Percentiles rank a stretch among this genome's conserved stretches.
Conservation (phyloP, 345 rosid genomes). For the Aquilaria yunnanensis region DNA sequence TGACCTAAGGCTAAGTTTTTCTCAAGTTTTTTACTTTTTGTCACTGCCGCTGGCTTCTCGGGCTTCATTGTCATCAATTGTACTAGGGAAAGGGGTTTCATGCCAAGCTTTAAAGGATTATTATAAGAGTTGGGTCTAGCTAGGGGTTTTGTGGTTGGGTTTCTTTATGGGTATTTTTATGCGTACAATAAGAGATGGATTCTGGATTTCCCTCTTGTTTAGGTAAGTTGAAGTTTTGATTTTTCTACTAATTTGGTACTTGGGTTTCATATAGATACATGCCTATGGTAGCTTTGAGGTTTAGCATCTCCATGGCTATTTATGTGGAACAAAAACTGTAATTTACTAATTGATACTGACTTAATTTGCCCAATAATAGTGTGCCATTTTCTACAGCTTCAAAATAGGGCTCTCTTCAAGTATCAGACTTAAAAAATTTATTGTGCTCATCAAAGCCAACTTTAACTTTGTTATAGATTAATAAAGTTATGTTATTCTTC, state of each 20-base stretch:
- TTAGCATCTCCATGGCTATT: no score
- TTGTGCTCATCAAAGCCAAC: no score
- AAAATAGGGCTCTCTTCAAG: conserved; percentile 78
- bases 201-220: conserved; percentile 81
- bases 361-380: conserved; percentile 38
- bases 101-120: conserved; percentile 10
- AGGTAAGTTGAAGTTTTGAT: conserved; percentile 32
- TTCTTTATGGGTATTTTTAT: conserved; percentile 46
- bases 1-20: conserved; percentile 45
- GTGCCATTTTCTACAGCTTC: conserved; percentile 75
- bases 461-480: no score
- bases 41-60: conserved; percentile 33
- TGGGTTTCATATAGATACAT: conserved; percentile 5
- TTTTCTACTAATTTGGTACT: background rate
- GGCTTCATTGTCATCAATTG: conserved; percentile 39
- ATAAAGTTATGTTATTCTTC: no score
- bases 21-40: conserved; percentile 34
- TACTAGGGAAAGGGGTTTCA: conserved; percentile 17
- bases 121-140: conserved; percentile 39
- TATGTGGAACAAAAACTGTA: no score
- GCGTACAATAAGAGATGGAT: conserved; percentile 61
- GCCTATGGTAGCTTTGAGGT: background rate
- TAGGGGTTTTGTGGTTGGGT: conserved; percentile 62
- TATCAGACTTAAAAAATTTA: background rate
- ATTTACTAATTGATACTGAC: conserved; percentile 2